Percentiles rank a stretch among this genome's conserved stretches.
phyloP scores from a whole-genome alignment of 2,329 filamentous ascomycete species.

The Epichloe gansuensis region DNA sequence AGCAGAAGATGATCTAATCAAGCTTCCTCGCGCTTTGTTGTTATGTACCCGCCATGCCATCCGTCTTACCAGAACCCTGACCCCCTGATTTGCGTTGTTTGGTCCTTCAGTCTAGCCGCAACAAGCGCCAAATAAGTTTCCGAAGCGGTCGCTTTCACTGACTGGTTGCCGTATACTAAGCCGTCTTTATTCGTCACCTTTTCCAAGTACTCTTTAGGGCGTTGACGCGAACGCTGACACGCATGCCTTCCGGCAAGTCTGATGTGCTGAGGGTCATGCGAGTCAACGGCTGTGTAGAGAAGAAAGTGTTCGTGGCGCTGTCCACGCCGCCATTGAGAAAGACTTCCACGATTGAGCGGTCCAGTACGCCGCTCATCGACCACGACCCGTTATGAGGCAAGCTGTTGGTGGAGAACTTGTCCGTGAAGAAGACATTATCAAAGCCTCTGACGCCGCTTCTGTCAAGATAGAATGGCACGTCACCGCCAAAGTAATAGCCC shows the following conservation, averaged over 20 bases:
- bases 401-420: conserved; percentile 16
- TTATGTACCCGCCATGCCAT: too few species aligned
- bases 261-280: conserved; percentile 11
- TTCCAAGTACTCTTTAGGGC: conserved; percentile 17
- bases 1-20: background rate
- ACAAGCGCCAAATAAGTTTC: conserved; percentile 1
- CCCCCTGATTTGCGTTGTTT: background rate
- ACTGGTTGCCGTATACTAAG: conserved; percentile 6
- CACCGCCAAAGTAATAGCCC: conserved; percentile 16
- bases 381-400: conserved; percentile 11
- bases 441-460: conserved; percentile 16
- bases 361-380: conserved; percentile 21
- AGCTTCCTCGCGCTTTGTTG: too few species aligned
- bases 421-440: conserved; percentile 20
- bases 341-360: conserved; percentile 22
- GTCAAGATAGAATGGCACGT: conserved; percentile 17
- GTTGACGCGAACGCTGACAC: conserved; percentile 12
- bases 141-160: background rate
- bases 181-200: conserved; percentile 2
- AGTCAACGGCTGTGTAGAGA: conserved; percentile 15
- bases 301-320: conserved; percentile 20
- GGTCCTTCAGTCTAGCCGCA: background rate
- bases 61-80: background rate
- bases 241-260: conserved; percentile 10
- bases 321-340: conserved; percentile 22